Evolutionary conservation across 2,329 filamentous ascomycete species (phyloP), one percentile per base, ranked within the genome.

Genomic region (Graphium sp.): DNA sequence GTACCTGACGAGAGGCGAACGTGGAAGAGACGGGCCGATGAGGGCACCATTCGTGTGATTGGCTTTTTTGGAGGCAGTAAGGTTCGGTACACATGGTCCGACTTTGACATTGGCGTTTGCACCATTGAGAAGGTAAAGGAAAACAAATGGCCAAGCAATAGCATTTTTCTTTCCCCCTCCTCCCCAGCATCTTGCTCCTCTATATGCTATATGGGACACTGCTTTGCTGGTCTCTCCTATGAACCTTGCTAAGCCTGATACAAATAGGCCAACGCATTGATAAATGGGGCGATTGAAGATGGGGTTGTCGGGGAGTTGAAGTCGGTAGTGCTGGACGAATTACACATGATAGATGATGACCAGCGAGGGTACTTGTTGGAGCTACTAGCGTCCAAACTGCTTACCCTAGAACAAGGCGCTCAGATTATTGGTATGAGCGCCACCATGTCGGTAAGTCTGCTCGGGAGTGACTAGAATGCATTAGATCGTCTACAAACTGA

Each of bases 341-440:
- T 84, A n/a, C 79, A 85, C 44, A 83, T 85, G 76, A 60, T 84
- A 24, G 74, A 82, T 39, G 79, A 84, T 43, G 74, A 76, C 35
- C 66, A 74, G 37, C 68, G 79, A 9, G 79, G 79, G 4, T 84
- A 84, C 43, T 57, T 84, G 2, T 55, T 84, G 31, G 79, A 85
- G 43, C 55, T 84, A 5, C 68, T 82, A 50, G 70, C 74, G 5
- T 78, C 76, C 4, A 84, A 84, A 42, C 43, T 84, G 18, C 51
- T 82, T n/a, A 65, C 71, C 32, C 49, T 84, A 14, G 72, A 68
- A 16, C 67, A 79, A 33, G 51, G 60, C 15, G 59, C 80, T 12
- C 78, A 84, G 42, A 71, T 84, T 13, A 55, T 83, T 33, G 78
- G 75, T 38, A 84, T 85, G 79, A 84, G 79, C 40, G 79, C 79